Percentiles rank a stretch among this genome's conserved stretches.
Conservation (phyloP, 2,329 filamentous ascomycete species). For the Fusarium armeniacum region DNA sequence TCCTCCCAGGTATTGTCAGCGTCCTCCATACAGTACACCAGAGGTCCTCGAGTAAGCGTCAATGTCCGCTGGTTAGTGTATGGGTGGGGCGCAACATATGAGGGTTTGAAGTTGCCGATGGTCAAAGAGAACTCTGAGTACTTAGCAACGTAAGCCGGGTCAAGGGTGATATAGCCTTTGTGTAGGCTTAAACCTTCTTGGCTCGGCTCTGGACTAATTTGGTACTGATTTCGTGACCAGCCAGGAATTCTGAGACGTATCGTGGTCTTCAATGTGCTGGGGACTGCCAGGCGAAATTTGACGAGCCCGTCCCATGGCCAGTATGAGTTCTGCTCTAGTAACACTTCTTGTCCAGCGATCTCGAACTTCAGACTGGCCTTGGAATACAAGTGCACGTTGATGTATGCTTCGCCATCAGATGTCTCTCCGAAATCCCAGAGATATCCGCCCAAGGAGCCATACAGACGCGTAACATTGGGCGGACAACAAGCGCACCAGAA, state of each 20-base stretch:
- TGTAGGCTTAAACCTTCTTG: conserved; percentile 32
- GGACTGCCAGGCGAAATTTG: conserved; percentile 58
- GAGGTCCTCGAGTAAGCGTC: conserved; percentile 67
- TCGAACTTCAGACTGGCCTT: conserved; percentile 61
- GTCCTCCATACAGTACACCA: conserved; percentile 74
- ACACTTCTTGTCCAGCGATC: conserved; percentile 53
- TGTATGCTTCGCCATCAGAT: conserved; percentile 49
- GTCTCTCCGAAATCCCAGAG: conserved; percentile 61
- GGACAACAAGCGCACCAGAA: conserved; percentile 72
- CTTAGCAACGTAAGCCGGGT: conserved; percentile 56
- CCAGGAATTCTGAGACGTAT: conserved; percentile 67
- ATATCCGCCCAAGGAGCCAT: conserved; percentile 70
- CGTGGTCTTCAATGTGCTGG: conserved; percentile 48
- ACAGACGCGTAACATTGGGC: conserved; percentile 69
- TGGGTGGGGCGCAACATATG: conserved; percentile 67
- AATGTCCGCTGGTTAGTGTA: conserved; percentile 69
- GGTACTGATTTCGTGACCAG: conserved; percentile 60
- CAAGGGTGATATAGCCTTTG: conserved; percentile 65
- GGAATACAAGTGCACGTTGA: conserved; percentile 71
- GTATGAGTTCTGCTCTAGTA: conserved; percentile 59
- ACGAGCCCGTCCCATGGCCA: conserved; percentile 71
- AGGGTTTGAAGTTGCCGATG: conserved; percentile 62
- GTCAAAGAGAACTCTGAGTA: conserved; percentile 56
- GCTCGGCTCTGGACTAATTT: conserved; percentile 54
- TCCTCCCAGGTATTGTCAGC: conserved; percentile 34